Evolutionary conservation across 345 rosid species (phyloP).

Genomic region (Clarkia xantiana): DNA sequence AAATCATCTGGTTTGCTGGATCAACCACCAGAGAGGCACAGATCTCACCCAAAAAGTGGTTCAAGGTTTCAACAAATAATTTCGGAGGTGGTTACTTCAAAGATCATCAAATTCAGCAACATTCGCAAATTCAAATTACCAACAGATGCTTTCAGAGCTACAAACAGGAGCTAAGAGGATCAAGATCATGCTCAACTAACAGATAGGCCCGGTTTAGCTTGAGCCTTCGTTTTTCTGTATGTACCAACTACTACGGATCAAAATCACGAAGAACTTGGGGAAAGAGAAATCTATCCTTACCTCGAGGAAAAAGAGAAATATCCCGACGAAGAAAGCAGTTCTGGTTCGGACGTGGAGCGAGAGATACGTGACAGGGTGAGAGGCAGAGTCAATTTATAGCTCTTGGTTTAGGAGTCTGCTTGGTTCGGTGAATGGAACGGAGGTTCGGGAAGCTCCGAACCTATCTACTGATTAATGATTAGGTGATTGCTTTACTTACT

Average conservation of each 20-base stretch:
- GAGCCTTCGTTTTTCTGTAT: neutral
- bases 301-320: slow-evolving; percentile 9
- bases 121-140: no score
- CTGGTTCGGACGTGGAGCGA: neutral
- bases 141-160: no score
- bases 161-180: no score
- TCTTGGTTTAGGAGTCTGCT: no score
- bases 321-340: neutral
- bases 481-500: neutral
- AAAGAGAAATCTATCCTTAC: neutral
- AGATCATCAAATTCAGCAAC: no score
- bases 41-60: no score
- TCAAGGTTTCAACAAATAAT: no score
- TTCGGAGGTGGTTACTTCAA: no score
- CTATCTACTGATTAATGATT: slow-evolving; percentile 9
- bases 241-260: neutral
- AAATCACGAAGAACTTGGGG: neutral
- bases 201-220: no score
- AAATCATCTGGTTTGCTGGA: no score
- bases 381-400: slow-evolving; percentile 2
- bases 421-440: neutral
- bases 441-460: slow-evolving; percentile 6
- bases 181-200: no score
- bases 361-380: neutral
- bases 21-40: no score